Base-by-base conservation (phyloP, 1,284 basidiomycete species). In the Rhodotorula sp. region DNA sequence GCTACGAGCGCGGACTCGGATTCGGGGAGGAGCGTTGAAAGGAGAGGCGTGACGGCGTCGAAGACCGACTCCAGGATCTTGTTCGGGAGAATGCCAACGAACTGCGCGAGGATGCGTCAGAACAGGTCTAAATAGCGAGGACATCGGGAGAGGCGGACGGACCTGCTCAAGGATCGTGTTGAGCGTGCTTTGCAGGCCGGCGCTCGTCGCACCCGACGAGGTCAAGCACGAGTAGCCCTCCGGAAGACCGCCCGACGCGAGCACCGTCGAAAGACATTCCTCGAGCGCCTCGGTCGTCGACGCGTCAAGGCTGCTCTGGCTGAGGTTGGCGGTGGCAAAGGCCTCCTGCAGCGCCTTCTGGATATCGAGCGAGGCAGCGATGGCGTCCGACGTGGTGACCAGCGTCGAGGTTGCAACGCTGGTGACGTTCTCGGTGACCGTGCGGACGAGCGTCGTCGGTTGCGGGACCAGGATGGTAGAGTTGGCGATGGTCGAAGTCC, bases 41-140 rank as follows among this genome's bases (percentile, higher is more conserved):
- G 74, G 32, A 77, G 66, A 1, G 77, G 76, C 21, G 71, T 74
- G 51, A 78, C 74, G 3, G 77, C 69, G 61, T 75, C 71, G 56
- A 77, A 71, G 53, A 77, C 63, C 39, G 66, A 51, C 32, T 71
- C 60, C 54, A 78, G 72, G 62, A 78, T 72, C 54, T 61, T 68
- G 72, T 77, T 77, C 36, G 77, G 77, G 10, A 78, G 65, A 50
- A 78, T 78, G 53, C 77, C 77, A 22, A 75, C 66, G 66, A 78
- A 77, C 71, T 76, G 72, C 32, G n/a, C 3, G 41, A 25, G 36
- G 8, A 17, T 25, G 8, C 48, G 48, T 7, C 48, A 27, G 25
- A n/a, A 4, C n/a, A 29, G 13, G 13, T 13, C 0, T 54, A 37
- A 48, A 37, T 6, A 32, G 5, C 2, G 21, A 21, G 8, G 13